phyloP scores from a whole-genome alignment of 768 basidiomycete genomes.

The Rhizopogon vulgaris region DNA sequence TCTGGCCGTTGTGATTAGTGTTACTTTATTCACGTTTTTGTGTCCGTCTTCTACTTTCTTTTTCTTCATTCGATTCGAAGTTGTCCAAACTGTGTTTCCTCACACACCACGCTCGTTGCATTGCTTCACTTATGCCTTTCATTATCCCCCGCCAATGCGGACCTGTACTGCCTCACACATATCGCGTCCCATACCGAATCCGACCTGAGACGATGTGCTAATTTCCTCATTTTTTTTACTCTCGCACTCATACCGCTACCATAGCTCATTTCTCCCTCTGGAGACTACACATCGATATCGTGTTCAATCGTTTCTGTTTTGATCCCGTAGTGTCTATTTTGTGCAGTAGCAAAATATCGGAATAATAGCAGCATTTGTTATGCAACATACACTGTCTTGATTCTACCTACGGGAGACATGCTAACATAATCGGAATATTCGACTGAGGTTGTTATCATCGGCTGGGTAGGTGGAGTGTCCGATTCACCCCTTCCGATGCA shows the following conservation, averaged over 20 bases:
- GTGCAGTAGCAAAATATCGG: constrained; percentile 9
- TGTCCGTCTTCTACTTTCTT: constrained; percentile 27
- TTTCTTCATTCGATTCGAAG: constrained; percentile 18
- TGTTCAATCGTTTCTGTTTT: constrained; percentile 1
- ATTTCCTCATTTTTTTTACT: constrained; percentile 13
- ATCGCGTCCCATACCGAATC: constrained; percentile 2
- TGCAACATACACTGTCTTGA: neutral
- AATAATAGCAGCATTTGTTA: constrained; percentile 1
- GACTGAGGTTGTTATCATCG: too few relatives aligned
- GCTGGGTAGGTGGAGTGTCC: too few relatives aligned
- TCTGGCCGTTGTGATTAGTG: constrained; percentile 9
- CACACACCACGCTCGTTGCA: constrained; percentile 23
- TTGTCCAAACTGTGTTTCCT: constrained; percentile 17
- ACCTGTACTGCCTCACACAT: constrained; percentile 11
- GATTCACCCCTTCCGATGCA: too few relatives aligned
- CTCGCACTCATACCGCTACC: constrained; percentile 6
- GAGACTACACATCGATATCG: constrained; percentile 11
- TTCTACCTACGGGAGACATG: too few relatives aligned
- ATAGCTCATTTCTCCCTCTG: constrained; percentile 7
- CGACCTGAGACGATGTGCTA: constrained; percentile 7
- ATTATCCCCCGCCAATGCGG: constrained; percentile 23
- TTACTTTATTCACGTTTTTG: constrained; percentile 27
- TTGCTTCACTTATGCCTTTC: constrained; percentile 26
- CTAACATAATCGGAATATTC: too few relatives aligned
- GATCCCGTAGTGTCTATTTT: neutral